Percentiles rank a stretch among this genome's conserved stretches.
These are phyloP conservation scores for Ustilago trichophora DNA, from an alignment of 1,284 basidiomycete genomes.

Conservation along the genomic window DNA sequence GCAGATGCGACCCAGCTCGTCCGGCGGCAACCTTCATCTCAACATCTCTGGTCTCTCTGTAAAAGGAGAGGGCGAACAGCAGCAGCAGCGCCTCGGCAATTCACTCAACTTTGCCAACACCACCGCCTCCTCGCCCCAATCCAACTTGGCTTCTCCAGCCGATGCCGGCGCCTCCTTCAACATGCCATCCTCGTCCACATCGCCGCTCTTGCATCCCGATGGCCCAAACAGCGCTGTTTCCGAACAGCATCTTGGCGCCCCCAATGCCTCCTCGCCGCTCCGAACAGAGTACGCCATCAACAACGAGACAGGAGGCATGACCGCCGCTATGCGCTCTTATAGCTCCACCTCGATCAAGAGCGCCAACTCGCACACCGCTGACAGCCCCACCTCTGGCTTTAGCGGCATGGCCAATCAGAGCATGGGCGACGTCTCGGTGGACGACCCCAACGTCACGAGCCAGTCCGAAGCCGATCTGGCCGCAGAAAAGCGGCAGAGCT, in stretches of 20 bases:
- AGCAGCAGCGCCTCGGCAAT: slow-evolving; percentile 17
- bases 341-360: slow-evolving; percentile 42
- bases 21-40: slow-evolving; percentile 40
- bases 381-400: slow-evolving; percentile 33
- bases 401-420: slow-evolving; percentile 22
- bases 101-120: slow-evolving; percentile 11
- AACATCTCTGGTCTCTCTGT: slow-evolving; percentile 47
- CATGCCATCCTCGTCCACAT: slow-evolving; percentile 3
- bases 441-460: slow-evolving; percentile 32
- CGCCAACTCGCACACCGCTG: slow-evolving; percentile 27
- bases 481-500: slow-evolving; percentile 49
- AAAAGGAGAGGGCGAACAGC: slow-evolving; percentile 17
- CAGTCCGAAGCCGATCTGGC: slow-evolving; percentile 46
- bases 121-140: slow-evolving; percentile 24
- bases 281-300: slow-evolving; percentile 25
- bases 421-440: slow-evolving; percentile 33
- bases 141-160: slow-evolving; percentile 27
- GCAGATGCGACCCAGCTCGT: slow-evolving; percentile 26
- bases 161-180: slow-evolving; percentile 12
- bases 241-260: slow-evolving; percentile 20
- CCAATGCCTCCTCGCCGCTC: slow-evolving; percentile 26
- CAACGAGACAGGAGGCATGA: slow-evolving; percentile 10
- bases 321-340: slow-evolving; percentile 33
- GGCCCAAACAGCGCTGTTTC: no score
- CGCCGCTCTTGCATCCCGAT: slow-evolving; percentile 27